Conservation (phyloP, 305 asterid genomes). For the Plantago rigida region DNA sequence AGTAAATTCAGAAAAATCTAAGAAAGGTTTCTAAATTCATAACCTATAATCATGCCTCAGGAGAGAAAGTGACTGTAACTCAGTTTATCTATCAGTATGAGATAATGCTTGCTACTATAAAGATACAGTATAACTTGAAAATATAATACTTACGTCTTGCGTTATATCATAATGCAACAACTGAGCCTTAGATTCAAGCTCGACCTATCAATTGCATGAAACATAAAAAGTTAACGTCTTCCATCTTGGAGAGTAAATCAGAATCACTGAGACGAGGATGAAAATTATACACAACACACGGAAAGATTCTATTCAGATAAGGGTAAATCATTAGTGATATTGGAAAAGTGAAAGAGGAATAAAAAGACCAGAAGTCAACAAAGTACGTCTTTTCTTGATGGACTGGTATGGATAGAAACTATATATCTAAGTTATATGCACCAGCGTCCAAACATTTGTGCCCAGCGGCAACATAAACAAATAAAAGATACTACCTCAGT, state of each 20-base stretch:
- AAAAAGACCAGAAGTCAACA: no score
- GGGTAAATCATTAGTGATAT: no score
- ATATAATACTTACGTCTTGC: constrained; percentile 46
- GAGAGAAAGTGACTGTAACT: no score
- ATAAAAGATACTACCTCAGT: no score
- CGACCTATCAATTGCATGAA: constrained; percentile 44
- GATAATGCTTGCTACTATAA: not conserved
- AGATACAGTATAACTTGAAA: not conserved
- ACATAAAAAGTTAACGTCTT: constrained; percentile 5
- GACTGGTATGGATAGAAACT: no score
- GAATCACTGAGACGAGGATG: constrained; percentile 12
- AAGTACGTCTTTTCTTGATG: no score
- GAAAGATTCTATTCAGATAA: constrained; percentile 10
- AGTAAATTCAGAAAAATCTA: not conserved
- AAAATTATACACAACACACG: constrained; percentile 16
- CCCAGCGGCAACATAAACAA: no score
- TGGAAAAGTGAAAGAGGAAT: no score
- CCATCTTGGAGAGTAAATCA: constrained; percentile 1
- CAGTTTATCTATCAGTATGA: no score
- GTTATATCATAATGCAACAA: constrained; percentile 69
- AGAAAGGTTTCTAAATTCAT: not conserved
- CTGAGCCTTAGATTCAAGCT: constrained; percentile 62
- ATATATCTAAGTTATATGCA: no score
- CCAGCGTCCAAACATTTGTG: no score
- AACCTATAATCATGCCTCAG: not conserved